Percentiles rank a stretch among this genome's conserved stretches.
These are phyloP conservation scores for Cryptomeria japonica DNA, from an alignment of 75 land plant genomes.

Conservation along the genomic window DNA sequence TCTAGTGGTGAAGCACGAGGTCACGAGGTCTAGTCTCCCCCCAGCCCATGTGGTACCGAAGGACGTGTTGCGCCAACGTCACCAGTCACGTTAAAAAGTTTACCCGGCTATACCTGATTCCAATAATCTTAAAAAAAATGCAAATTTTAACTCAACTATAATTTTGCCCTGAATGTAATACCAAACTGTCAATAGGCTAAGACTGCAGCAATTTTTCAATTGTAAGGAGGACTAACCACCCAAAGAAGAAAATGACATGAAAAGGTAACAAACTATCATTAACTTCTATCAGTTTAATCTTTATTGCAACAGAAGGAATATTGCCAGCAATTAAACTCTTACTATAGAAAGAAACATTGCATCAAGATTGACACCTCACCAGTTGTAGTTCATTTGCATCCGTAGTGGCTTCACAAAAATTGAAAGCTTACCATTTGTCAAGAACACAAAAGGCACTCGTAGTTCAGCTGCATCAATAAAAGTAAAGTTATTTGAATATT, in stretches of 20 bases:
- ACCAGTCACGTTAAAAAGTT: no score
- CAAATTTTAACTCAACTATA: no score
- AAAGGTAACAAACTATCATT: neutral
- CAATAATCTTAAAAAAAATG: no score
- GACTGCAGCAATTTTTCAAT: no score
- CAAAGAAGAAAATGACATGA: neutral
- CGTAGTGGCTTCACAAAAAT: neutral
- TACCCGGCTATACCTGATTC: no score
- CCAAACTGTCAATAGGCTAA: no score
- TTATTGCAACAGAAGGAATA: neutral
- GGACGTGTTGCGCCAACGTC: no score
- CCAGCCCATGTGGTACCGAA: no score
- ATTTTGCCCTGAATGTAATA: no score
- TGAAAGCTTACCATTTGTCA: conserved; percentile 59
- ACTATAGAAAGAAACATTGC: neutral
- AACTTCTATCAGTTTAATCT: neutral
- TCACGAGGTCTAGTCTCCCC: no score
- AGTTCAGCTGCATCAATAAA: conserved; percentile 32
- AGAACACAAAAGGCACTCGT: conserved; percentile 57
- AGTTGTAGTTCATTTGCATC: neutral
- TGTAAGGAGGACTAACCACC: no score
- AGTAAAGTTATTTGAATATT: neutral
- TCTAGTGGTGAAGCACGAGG: no score
- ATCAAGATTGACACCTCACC: neutral
- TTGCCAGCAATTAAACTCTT: neutral